Evolutionary conservation across 148 eudicot genomes (phyloP).

Genomic region (Oxyria digyna): DNA sequence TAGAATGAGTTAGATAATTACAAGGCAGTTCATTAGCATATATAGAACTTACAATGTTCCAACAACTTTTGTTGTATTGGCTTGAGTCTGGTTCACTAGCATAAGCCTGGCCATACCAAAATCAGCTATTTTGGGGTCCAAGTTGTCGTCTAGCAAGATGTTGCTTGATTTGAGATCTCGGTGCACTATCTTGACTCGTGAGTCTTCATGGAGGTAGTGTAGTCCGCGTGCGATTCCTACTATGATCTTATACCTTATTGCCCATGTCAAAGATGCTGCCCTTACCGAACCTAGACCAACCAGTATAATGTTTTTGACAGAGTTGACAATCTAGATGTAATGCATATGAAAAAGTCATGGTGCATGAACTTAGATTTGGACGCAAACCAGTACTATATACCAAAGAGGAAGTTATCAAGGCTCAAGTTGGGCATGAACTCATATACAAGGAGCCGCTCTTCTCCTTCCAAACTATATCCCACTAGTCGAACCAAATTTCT

Average conservation of each 20-base stretch:
- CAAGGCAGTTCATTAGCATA: neutral
- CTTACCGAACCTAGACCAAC: neutral
- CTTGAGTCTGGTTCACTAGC: slow-evolving; percentile 7
- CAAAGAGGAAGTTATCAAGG: neutral
- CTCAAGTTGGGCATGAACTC: neutral
- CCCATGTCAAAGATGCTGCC: neutral
- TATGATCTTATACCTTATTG: neutral
- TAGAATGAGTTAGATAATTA: neutral
- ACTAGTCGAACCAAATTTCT: slow-evolving; percentile 42
- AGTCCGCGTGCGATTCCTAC: slow-evolving; percentile 5
- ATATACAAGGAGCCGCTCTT: slow-evolving; percentile 13
- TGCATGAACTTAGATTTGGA: neutral
- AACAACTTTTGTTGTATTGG: slow-evolving; percentile 1
- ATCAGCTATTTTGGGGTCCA: slow-evolving; percentile 5
- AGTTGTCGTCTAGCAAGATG: neutral
- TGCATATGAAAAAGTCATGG: neutral
- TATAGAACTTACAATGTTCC: slow-evolving; percentile 13
- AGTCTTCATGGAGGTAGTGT: neutral
- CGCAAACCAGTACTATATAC: neutral
- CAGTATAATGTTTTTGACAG: neutral
- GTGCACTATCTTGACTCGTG: neutral
- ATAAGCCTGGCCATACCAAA: slow-evolving; percentile 12
- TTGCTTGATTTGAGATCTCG: slow-evolving; percentile 10
- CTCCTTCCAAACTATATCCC: slow-evolving; percentile 38
- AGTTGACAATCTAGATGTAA: neutral